These are phyloP conservation scores for Gloeopeniophorella convolvens DNA, from an alignment of 768 basidiomycete genomes.

Conservation along the genomic window DNA sequence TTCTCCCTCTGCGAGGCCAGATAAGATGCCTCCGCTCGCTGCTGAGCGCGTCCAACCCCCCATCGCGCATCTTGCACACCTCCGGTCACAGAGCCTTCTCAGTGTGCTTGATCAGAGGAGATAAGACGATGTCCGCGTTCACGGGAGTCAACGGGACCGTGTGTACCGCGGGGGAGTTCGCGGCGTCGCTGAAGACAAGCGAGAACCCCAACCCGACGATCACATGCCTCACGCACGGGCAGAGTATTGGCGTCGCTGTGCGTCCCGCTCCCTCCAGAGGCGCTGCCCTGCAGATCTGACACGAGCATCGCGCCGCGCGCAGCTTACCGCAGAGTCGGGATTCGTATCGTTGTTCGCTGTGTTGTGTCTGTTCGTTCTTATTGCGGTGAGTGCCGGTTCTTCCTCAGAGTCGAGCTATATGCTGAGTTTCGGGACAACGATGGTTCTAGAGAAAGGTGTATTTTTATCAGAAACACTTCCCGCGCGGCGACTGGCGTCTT, in stretches of 20 bases:
- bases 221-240: constrained; percentile 27
- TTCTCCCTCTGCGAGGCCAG: too few relatives aligned
- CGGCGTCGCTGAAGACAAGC: not conserved
- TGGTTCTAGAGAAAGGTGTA: not conserved
- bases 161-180: not conserved
- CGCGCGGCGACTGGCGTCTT: constrained; percentile 17
- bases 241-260: constrained; percentile 34
- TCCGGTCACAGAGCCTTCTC: too few relatives aligned
- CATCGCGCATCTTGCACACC: too few relatives aligned
- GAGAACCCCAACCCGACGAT: not conserved
- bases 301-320: not conserved
- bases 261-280: not conserved
- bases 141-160: not conserved
- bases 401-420: not conserved
- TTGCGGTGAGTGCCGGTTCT: too few relatives aligned
- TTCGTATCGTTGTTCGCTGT: not conserved
- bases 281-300: too few relatives aligned
- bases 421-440: too few relatives aligned
- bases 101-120: too few relatives aligned
- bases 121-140: too few relatives aligned
- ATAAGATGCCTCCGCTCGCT: too few relatives aligned
- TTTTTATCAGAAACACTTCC: not conserved
- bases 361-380: not conserved
- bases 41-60: too few relatives aligned
- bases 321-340: constrained; percentile 30